phyloP scores from a whole-genome alignment of 1,284 basidiomycete genomes.

The Abortiporus biennis region DNA sequence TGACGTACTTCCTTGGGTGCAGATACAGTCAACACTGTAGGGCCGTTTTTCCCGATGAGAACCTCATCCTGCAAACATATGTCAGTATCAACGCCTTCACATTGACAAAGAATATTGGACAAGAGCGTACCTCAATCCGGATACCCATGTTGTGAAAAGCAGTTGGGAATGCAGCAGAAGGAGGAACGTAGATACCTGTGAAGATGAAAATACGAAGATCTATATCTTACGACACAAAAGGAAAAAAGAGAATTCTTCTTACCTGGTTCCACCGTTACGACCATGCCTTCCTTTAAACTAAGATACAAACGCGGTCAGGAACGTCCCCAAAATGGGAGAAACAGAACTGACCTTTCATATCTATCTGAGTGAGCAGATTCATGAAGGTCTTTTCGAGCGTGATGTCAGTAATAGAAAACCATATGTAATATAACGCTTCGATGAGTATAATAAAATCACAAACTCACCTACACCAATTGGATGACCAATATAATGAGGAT shows the following conservation, averaged over 20 bases:
- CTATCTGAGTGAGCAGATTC: slow-evolving; percentile 57
- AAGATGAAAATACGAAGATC: neutral
- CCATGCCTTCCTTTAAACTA: slow-evolving; percentile 74
- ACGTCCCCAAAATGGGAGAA: slow-evolving; percentile 5
- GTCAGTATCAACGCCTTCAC: slow-evolving; percentile 3
- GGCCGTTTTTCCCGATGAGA: slow-evolving; percentile 63
- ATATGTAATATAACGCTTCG: slow-evolving; percentile 4
- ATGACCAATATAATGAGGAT: slow-evolving; percentile 86
- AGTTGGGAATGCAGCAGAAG: slow-evolving; percentile 69
- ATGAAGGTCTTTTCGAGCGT: slow-evolving; percentile 65
- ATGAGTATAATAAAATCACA: neutral
- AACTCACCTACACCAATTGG: slow-evolving; percentile 75
- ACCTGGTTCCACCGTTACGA: slow-evolving; percentile 84
- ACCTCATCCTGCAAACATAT: slow-evolving; percentile 67
- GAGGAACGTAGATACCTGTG: slow-evolving; percentile 78
- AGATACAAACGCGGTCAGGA: slow-evolving; percentile 15
- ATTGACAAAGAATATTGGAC: slow-evolving; percentile 11
- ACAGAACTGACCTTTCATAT: slow-evolving; percentile 25
- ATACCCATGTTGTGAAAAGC: slow-evolving; percentile 87
- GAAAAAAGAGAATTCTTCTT: slow-evolving; percentile 12
- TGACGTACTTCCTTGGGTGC: slow-evolving; percentile 82
- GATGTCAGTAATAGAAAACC: too few species aligned
- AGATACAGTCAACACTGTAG: slow-evolving; percentile 64
- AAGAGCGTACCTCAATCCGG: slow-evolving; percentile 83
- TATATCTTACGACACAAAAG: neutral